These are phyloP conservation scores for Plasmodium billcollinsi DNA, from an alignment of 169 alveolate genomes.

Conservation along the genomic window DNA sequence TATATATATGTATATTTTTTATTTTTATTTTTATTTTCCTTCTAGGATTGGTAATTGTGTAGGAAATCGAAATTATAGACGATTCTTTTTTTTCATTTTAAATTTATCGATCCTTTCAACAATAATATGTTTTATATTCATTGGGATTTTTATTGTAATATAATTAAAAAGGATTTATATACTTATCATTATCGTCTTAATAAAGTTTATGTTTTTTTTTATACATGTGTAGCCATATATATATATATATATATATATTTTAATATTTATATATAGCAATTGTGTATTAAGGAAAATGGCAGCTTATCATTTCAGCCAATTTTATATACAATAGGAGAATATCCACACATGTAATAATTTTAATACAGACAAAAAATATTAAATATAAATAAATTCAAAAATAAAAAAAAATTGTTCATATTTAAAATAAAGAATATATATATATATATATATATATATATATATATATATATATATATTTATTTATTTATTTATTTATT, in stretches of 20 bases:
- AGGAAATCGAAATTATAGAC: constrained; percentile 54
- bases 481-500: background rate
- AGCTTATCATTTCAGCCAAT: constrained; percentile 17
- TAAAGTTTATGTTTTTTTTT: too few species aligned
- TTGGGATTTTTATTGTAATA: constrained; percentile 68
- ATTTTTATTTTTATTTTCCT: background rate
- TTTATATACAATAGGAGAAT: constrained; percentile 45
- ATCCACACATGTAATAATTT: constrained; percentile 45
- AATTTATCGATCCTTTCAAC: constrained; percentile 75
- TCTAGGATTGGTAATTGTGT: constrained; percentile 72
- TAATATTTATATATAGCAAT: constrained; percentile 16
- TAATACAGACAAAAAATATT: too few species aligned
- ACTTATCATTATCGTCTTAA: background rate
- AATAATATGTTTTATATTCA: constrained; percentile 64
- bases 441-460: background rate
- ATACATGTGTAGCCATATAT: background rate
- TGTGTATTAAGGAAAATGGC: constrained; percentile 60
- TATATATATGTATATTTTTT: background rate
- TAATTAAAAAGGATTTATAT: background rate
- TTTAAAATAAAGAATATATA: constrained; percentile 14
- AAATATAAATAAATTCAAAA: background rate
- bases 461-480: background rate
- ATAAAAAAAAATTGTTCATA: background rate
- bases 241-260: background rate
- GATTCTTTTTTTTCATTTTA: constrained; percentile 60